Evolutionary conservation across 768 basidiomycete species (phyloP).

Genomic region (Russula foetens): DNA sequence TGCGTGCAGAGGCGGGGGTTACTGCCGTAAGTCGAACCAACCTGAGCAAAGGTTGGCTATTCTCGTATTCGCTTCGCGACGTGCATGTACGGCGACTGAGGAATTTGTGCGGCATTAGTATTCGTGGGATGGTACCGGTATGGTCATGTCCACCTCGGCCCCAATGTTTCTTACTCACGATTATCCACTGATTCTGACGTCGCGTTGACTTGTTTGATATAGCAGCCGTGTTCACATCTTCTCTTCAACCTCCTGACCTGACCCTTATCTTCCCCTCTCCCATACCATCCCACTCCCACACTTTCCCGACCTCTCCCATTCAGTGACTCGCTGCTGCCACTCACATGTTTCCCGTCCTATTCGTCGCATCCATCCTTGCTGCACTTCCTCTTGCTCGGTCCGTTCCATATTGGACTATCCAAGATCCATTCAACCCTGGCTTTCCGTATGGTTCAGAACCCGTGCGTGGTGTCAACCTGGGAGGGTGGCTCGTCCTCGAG

Average conservation of each 20-base stretch:
- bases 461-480: slow-evolving; percentile 80
- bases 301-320: no score
- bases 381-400: slow-evolving; percentile 25
- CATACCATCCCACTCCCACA: no score
- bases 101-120: no score
- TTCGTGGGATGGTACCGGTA: no score
- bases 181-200: neutral
- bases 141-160: no score
- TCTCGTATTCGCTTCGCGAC: no score
- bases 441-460: slow-evolving; percentile 70
- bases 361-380: slow-evolving; percentile 26
- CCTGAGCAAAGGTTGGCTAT: no score
- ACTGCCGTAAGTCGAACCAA: no score
- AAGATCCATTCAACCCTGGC: slow-evolving; percentile 34
- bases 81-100: no score
- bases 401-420: slow-evolving; percentile 1
- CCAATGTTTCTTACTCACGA: no score
- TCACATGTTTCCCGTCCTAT: neutral
- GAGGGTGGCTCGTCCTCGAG: slow-evolving; percentile 54
- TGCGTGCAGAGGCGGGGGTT: no score
- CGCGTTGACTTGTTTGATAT: neutral
- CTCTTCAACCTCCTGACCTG: neutral
- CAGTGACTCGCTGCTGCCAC: slow-evolving; percentile 13
- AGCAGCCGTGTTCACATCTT: neutral
- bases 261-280: neutral